Base-by-base conservation (phyloP, 164 flowering plant species). In the Annona cherimola region DNA sequence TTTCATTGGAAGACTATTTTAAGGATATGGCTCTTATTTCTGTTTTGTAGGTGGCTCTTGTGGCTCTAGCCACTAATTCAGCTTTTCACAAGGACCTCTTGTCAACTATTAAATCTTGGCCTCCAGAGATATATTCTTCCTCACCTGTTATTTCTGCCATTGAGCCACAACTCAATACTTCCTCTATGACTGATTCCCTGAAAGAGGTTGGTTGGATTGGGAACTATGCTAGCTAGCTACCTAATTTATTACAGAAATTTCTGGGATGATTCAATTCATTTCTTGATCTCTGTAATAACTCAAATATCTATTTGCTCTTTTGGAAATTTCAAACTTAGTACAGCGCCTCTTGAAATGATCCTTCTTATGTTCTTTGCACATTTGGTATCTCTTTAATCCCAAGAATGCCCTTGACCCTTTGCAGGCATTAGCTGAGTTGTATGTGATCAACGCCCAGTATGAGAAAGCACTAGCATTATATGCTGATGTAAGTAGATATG, bases 371-470 rank as follows among this genome's bases (percentile, higher is more conserved):
- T 26, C 9, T 50, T 50, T 9, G 11, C 57, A 50, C 57, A 5
- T 16, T 45, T 45, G 9, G 57, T 50, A 50, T 3, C 35, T 16
- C 67, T 64, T 64, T 42, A 40, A 43, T 64, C 42, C 9, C 20
- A 39, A 41, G 12, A 40, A 16, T 16, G n/a, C 42, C 19, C 19
- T 64, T 71, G 75, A 69, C 68, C 71, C n/a, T 68, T 68, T 26
- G 69, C 90, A 96, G 99, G 96, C 97, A 71, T 81, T 96, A 44
- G 98, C 98, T 6, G 95, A 91, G 85, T 76, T 96, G 73, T 96
- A 93, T 85, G 88, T 90, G 46, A 86, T 90, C 75, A 87, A 86
- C 81, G 87, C 84, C 64, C 98, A 92, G 74, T 81, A 87, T 77
- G 96, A 93, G 83, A 90, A 87, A 82, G 97, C 97, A 20, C 87